These are phyloP conservation scores for Phylloporus rhodoxanthus DNA, from an alignment of 768 basidiomycete species.

Conservation along the genomic window DNA sequence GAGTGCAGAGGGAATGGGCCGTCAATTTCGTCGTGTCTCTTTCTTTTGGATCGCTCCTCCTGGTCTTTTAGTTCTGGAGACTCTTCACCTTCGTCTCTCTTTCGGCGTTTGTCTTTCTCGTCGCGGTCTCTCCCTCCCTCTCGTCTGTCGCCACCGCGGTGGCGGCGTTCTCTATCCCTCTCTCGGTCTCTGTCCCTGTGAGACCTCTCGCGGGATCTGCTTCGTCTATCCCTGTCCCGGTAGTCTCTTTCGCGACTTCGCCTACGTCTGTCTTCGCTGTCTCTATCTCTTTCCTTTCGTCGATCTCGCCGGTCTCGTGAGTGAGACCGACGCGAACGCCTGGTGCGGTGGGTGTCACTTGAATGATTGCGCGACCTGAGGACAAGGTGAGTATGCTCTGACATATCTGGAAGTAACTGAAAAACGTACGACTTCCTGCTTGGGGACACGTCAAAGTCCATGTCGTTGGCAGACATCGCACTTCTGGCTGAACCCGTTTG, in stretches of 20 bases:
- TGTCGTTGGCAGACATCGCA: slow-evolving; percentile 46
- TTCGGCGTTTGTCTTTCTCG: slow-evolving; percentile 56
- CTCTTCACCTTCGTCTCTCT: slow-evolving; percentile 61
- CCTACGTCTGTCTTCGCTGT: slow-evolving; percentile 56
- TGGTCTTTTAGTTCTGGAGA: slow-evolving; percentile 36
- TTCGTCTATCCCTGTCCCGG: slow-evolving; percentile 43
- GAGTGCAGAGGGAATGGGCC: slow-evolving; percentile 35
- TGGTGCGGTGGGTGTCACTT: slow-evolving; percentile 69
- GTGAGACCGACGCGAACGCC: slow-evolving; percentile 63
- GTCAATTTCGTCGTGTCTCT: slow-evolving; percentile 49
- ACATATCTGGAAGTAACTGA: background rate
- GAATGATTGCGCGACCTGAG: slow-evolving; percentile 67
- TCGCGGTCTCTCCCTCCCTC: slow-evolving; percentile 46
- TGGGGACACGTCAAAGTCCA: slow-evolving; percentile 62
- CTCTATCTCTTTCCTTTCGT: slow-evolving; percentile 45
- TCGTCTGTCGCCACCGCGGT: slow-evolving; percentile 43
- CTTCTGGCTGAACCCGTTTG: slow-evolving; percentile 5
- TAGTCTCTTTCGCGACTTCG: slow-evolving; percentile 53
- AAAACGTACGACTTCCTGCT: slow-evolving; percentile 54
- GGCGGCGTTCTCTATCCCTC: slow-evolving; percentile 32
- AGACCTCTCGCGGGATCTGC: slow-evolving; percentile 47
- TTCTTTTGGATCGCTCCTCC: slow-evolving; percentile 63
- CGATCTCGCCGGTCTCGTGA: slow-evolving; percentile 50
- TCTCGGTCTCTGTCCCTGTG: slow-evolving; percentile 35
- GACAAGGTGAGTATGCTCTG: slow-evolving; percentile 4